A percentile compares a stretch with the other conserved stretches of the same genome.
These are phyloP conservation scores for Nematocida sp. DNA, from an alignment of 371 early-diverging fungal species.

Conservation along the genomic window DNA sequence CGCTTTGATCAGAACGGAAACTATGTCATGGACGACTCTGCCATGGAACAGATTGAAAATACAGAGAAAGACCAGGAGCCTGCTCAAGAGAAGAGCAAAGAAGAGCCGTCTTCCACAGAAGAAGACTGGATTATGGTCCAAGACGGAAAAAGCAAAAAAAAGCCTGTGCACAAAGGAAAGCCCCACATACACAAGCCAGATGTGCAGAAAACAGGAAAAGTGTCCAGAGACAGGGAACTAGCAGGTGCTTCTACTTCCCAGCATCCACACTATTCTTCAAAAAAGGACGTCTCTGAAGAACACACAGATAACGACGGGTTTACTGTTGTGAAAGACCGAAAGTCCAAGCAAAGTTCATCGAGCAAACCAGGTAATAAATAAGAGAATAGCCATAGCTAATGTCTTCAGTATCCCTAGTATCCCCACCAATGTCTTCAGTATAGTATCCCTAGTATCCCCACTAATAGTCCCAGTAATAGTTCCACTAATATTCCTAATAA, in stretches of 20 bases:
- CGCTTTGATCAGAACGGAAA: slow-evolving; percentile 43
- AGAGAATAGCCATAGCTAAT: too few species aligned
- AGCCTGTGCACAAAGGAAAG: slow-evolving; percentile 18
- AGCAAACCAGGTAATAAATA: too few species aligned
- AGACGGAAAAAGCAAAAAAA: slow-evolving; percentile 10
- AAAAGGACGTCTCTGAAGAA: background rate
- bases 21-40: too few species aligned
- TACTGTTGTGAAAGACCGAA: slow-evolving; percentile 23
- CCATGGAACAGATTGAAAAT: too few species aligned
- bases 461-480: too few species aligned
- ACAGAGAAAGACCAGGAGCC: too few species aligned
- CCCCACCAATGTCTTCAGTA: too few species aligned
- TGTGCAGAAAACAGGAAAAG: slow-evolving; percentile 8
- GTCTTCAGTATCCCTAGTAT: too few species aligned
- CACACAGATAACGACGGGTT: slow-evolving; percentile 43
- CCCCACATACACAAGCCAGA: slow-evolving; percentile 4
- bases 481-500: too few species aligned
- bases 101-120: slow-evolving; percentile 3
- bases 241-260: too few species aligned
- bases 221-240: too few species aligned
- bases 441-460: too few species aligned
- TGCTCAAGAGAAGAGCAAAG: slow-evolving; percentile 22
- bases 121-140: slow-evolving; percentile 28
- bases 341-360: background rate
- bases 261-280: background rate